Percentiles rank a stretch among this genome's conserved stretches.
Evolutionary conservation across 176 grass and related monocot species (phyloP).

Genomic region (Thalia dealbata): DNA sequence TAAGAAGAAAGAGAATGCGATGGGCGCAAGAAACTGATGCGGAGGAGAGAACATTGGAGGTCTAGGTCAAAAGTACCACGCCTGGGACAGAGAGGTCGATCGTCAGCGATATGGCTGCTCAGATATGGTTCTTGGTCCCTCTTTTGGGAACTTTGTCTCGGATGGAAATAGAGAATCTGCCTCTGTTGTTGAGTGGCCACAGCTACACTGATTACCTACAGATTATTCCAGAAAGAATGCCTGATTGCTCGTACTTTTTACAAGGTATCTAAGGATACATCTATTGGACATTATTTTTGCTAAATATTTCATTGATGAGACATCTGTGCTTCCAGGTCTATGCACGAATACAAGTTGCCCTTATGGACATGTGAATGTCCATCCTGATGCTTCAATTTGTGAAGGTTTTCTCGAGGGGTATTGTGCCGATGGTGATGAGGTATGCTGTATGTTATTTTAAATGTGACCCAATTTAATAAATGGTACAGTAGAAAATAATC

Average conservation of each 20-base stretch:
- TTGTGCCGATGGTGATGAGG: constrained; percentile 91
- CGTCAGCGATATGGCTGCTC: background rate
- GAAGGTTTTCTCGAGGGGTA: constrained; percentile 84
- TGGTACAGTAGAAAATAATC: no score
- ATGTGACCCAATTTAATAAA: background rate
- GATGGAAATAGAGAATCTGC: background rate
- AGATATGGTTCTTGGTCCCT: background rate
- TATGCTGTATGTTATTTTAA: constrained; percentile 30
- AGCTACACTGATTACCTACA: constrained; percentile 26
- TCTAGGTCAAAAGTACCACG: background rate
- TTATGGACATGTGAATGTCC: constrained; percentile 96
- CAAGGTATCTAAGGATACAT: constrained; percentile 35
- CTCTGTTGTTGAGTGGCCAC: background rate
- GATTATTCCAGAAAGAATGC: constrained; percentile 93
- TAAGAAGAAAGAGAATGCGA: constrained; percentile 5
- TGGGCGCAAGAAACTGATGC: constrained; percentile 1
- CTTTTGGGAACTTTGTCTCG: background rate
- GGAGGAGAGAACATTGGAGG: background rate
- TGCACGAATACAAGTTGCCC: constrained; percentile 79
- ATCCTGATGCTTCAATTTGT: constrained; percentile 62
- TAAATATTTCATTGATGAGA: constrained; percentile 19
- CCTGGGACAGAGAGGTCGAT: background rate
- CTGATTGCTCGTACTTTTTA: constrained; percentile 96
- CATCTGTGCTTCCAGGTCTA: constrained; percentile 51
- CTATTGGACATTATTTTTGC: constrained; percentile 5